These are phyloP conservation scores for Fusarium nanum DNA, from an alignment of 2,329 filamentous ascomycete species.

Conservation along the genomic window DNA sequence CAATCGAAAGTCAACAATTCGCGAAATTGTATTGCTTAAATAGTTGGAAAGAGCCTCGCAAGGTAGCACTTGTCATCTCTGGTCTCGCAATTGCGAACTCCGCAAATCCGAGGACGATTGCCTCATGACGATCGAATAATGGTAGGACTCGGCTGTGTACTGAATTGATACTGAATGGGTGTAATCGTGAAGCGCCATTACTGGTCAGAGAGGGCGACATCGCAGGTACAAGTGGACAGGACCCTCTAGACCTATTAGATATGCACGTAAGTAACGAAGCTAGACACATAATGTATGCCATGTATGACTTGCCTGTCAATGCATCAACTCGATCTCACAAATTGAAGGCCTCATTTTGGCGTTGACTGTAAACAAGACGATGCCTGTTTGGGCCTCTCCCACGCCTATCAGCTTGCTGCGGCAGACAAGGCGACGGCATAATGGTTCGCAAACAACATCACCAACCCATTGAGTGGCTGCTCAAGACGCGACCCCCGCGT, in stretches of 20 bases:
- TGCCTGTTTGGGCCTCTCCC: slow-evolving; percentile 16
- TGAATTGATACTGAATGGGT: background rate
- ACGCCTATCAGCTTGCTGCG: slow-evolving; percentile 24
- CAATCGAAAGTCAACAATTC: background rate
- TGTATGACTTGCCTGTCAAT: slow-evolving; percentile 37
- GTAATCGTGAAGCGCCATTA: slow-evolving; percentile 6
- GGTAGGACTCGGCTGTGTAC: slow-evolving; percentile 4
- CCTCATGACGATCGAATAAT: slow-evolving; percentile 5
- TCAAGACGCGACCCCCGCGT: slow-evolving; percentile 26
- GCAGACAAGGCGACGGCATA: slow-evolving; percentile 27
- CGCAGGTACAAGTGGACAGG: background rate
- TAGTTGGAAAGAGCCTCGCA: slow-evolving; percentile 17
- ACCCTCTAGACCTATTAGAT: background rate
- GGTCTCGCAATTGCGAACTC: slow-evolving; percentile 34
- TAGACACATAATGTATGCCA: slow-evolving; percentile 29
- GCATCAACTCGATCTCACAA: slow-evolving; percentile 7
- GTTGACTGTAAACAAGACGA: slow-evolving; percentile 30
- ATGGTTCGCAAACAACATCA: slow-evolving; percentile 34
- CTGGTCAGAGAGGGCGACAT: slow-evolving; percentile 8
- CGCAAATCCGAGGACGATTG: slow-evolving; percentile 27
- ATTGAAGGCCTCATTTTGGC: slow-evolving; percentile 19
- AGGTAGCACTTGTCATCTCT: background rate
- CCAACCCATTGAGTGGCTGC: slow-evolving; percentile 25
- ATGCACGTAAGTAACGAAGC: slow-evolving; percentile 5
- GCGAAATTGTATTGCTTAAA: slow-evolving; percentile 8